Evolutionary conservation across 108 stramenopile species (phyloP).

Genomic region (Skeletonema tropicum): DNA sequence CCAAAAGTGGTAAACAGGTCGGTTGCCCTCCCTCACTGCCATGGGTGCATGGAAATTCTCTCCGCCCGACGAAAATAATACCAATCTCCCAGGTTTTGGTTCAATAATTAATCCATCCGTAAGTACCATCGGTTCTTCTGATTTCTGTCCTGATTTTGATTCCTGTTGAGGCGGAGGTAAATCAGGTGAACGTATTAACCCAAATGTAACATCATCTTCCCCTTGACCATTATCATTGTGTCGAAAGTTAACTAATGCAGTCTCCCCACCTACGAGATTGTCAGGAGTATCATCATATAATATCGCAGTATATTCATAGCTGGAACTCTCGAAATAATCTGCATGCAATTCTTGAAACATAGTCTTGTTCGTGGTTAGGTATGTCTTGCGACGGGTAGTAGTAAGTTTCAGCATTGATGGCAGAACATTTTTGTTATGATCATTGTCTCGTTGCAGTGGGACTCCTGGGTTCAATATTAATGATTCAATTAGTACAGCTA

Average conservation of each 20-base stretch:
- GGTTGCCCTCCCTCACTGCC: background rate
- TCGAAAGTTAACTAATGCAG: conserved; percentile 2
- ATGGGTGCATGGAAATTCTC: background rate
- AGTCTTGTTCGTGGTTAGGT: background rate
- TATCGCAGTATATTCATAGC: background rate
- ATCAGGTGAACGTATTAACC: background rate
- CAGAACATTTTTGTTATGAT: background rate
- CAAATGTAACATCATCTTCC: conserved; percentile 3
- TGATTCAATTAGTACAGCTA: background rate
- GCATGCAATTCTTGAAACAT: background rate
- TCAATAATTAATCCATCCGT: background rate
- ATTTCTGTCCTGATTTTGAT: background rate
- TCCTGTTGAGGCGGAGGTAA: too few species aligned
- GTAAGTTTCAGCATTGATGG: background rate
- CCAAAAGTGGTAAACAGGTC: background rate
- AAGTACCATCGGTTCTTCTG: background rate
- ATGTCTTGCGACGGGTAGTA: background rate
- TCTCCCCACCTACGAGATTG: background rate
- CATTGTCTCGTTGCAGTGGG: background rate
- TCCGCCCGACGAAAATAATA: background rate
- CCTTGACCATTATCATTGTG: background rate
- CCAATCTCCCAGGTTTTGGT: background rate
- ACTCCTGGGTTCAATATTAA: background rate
- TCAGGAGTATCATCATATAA: background rate
- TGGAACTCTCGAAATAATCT: background rate